A percentile compares a stretch with the other conserved stretches of the same genome.
Evolutionary conservation across 2,329 filamentous ascomycete genomes (phyloP).

Genomic region (Penicillium sp.): DNA sequence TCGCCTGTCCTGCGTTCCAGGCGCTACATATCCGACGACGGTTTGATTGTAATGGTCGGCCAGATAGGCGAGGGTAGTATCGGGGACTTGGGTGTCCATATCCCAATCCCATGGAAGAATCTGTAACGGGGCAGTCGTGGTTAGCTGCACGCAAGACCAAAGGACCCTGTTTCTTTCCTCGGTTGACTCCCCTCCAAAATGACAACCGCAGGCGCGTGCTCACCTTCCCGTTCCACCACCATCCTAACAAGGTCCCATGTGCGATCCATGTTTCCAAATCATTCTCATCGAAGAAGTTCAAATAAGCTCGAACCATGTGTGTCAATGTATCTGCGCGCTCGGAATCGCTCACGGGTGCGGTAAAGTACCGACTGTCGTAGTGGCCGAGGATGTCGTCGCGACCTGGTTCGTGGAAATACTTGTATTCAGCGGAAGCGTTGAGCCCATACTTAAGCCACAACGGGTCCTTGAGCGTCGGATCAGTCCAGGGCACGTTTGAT

Average conservation of each 20-base stretch:
- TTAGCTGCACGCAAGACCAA: too few species aligned
- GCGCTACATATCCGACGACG: slow-evolving; percentile 42
- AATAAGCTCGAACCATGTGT: slow-evolving; percentile 68
- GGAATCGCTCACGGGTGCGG: slow-evolving; percentile 56
- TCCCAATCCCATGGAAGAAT: slow-evolving; percentile 83
- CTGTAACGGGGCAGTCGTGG: slow-evolving; percentile 24
- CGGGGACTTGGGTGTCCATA: slow-evolving; percentile 71
- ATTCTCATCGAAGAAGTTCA: slow-evolving; percentile 58
- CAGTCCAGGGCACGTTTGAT: not conserved
- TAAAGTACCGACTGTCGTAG: slow-evolving; percentile 69
- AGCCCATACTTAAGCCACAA: slow-evolving; percentile 24
- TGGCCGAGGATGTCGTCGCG: slow-evolving; percentile 57
- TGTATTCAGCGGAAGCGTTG: slow-evolving; percentile 37
- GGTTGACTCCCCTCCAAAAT: not conserved
- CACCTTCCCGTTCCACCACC: slow-evolving; percentile 76
- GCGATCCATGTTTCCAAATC: slow-evolving; percentile 79
- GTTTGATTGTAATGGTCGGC: slow-evolving; percentile 64
- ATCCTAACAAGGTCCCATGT: slow-evolving; percentile 75
- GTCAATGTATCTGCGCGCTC: slow-evolving; percentile 60
- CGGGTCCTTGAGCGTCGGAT: slow-evolving; percentile 11
- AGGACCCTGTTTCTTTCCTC: not conserved
- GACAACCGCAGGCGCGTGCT: not conserved
- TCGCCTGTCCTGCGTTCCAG: slow-evolving; percentile 40
- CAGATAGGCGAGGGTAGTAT: slow-evolving; percentile 59
- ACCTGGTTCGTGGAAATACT: slow-evolving; percentile 64